These are phyloP conservation scores for Wickerhamomyces alni DNA, from an alignment of 805 yeast genomes.

Conservation along the genomic window DNA sequence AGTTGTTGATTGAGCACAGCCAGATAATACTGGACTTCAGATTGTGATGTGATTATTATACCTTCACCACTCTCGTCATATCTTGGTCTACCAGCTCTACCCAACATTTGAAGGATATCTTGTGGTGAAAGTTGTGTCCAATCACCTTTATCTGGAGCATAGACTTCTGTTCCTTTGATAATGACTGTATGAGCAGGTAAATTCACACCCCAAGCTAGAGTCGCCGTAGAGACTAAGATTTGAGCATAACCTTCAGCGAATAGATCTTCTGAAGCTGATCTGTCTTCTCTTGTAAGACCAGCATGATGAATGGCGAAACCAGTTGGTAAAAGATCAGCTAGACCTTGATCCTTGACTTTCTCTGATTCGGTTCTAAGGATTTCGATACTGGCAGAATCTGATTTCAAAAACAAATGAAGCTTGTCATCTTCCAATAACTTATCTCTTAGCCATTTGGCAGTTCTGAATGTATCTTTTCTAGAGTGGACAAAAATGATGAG, in stretches of 20 bases:
- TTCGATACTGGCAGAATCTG: constrained; percentile 48
- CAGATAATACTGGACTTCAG: constrained; percentile 80
- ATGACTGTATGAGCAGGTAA: constrained; percentile 93
- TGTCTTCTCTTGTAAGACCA: constrained; percentile 67
- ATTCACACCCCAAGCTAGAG: constrained; percentile 96
- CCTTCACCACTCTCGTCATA: constrained; percentile 93
- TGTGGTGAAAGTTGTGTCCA: constrained; percentile 95
- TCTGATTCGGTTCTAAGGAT: constrained; percentile 61
- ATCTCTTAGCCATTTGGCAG: constrained; percentile 70
- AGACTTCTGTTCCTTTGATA: constrained; percentile 88
- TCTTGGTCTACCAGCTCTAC: constrained; percentile 96
- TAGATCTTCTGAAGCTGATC: constrained; percentile 74
- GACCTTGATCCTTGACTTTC: constrained; percentile 41
- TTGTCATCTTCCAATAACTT: constrained; percentile 52
- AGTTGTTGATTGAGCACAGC: constrained; percentile 88
- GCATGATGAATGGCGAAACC: constrained; percentile 95
- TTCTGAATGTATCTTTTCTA: constrained; percentile 81
- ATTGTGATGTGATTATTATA: constrained; percentile 81
- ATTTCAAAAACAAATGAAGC: constrained; percentile 35
- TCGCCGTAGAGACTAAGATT: constrained; percentile 84
- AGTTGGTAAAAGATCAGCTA: constrained; percentile 53
- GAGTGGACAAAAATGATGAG: constrained; percentile 91
- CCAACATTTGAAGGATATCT: constrained; percentile 94
- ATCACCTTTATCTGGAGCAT: constrained; percentile 82
- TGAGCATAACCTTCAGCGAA: constrained; percentile 86